A percentile compares a stretch with the other conserved stretches of the same genome.
These are phyloP conservation scores for Trametes cinnabarina DNA, from an alignment of 768 basidiomycete species.

Conservation along the genomic window DNA sequence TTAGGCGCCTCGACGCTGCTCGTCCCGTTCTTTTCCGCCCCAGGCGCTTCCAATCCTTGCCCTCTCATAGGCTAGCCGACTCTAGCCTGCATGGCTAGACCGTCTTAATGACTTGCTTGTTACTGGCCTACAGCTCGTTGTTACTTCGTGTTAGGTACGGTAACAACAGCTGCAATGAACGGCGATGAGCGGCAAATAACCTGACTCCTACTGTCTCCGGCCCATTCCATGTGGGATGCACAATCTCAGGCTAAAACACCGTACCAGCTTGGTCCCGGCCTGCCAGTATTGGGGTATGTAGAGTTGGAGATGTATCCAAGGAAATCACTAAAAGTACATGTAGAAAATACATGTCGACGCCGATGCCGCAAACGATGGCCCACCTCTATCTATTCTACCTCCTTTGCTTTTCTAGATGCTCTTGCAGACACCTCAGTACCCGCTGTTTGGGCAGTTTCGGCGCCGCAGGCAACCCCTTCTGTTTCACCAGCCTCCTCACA, in stretches of 20 bases:
- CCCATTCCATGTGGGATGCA: no score
- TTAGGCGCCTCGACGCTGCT: slow-evolving; percentile 13
- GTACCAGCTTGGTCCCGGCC: no score
- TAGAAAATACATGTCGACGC: no score
- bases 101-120: background rate
- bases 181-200: no score
- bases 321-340: no score
- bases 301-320: no score
- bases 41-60: slow-evolving; percentile 7
- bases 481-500: slow-evolving; percentile 55
- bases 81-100: background rate
- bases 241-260: no score
- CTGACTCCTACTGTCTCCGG: no score
- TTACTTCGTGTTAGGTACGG: background rate
- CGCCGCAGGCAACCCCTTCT: slow-evolving; percentile 50
- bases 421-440: slow-evolving; percentile 60
- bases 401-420: slow-evolving; percentile 41
- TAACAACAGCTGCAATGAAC: no score
- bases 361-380: no score
- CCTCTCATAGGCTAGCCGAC: slow-evolving; percentile 2
- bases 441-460: slow-evolving; percentile 57
- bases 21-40: slow-evolving; percentile 22
- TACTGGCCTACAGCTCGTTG: background rate
- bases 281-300: no score
- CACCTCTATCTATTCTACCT: slow-evolving; percentile 2